These are phyloP conservation scores for Halenospora varia DNA, from an alignment of 495 filamentous ascomycete species.

Conservation along the genomic window DNA sequence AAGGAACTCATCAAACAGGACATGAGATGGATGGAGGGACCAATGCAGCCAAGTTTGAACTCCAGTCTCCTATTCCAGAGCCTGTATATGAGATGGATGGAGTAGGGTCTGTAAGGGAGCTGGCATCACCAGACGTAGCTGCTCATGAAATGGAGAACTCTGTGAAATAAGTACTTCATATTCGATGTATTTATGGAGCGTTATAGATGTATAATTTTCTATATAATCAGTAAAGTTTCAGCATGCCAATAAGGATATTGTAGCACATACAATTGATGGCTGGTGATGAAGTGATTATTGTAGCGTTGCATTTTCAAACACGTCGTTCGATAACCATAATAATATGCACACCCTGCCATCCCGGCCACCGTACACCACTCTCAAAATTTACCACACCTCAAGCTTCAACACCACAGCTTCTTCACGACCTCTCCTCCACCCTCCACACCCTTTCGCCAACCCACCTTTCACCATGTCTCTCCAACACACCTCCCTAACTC, in stretches of 20 bases:
- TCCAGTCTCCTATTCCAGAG: background rate
- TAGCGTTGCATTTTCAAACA: too few relatives aligned
- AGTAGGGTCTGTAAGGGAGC: background rate
- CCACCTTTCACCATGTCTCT: background rate
- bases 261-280: too few relatives aligned
- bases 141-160: background rate
- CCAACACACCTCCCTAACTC: slow-evolving; percentile 6
- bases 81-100: background rate
- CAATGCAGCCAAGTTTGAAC: background rate
- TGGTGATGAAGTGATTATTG: too few relatives aligned
- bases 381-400: background rate
- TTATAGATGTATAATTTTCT: too few relatives aligned
- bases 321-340: too few relatives aligned
- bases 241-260: too few relatives aligned
- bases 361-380: background rate
- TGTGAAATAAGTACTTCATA: background rate
- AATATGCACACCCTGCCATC: too few relatives aligned
- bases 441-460: background rate
- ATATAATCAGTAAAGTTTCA: too few relatives aligned
- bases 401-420: background rate
- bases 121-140: background rate
- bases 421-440: background rate
- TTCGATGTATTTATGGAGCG: too few relatives aligned
- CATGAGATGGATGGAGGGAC: background rate
- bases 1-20: background rate